These are phyloP conservation scores for Aphanomyces astaci DNA, from an alignment of 352 stramenopile genomes.

Conservation along the genomic window DNA sequence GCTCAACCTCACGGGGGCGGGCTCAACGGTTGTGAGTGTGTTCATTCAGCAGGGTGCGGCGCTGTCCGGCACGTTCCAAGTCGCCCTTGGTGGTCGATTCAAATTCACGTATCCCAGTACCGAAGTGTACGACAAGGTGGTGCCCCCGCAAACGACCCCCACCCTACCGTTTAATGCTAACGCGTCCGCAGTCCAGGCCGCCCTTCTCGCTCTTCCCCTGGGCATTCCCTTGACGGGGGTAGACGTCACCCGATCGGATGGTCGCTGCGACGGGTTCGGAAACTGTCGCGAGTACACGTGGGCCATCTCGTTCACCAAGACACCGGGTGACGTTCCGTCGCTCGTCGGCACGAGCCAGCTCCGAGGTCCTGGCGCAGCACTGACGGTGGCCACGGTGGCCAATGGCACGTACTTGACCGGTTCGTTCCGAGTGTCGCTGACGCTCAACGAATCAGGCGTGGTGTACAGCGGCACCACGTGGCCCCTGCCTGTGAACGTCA, in stretches of 20 bases:
- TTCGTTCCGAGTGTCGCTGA: constrained; percentile 44
- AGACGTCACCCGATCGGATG: constrained; percentile 30
- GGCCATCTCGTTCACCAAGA: constrained; percentile 55
- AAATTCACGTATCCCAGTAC: constrained; percentile 39
- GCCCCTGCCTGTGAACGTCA: constrained; percentile 62
- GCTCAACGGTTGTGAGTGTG: constrained; percentile 29
- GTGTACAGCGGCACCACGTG: constrained; percentile 47
- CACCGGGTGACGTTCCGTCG: constrained; percentile 49
- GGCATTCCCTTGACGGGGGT: constrained; percentile 30
- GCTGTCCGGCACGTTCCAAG: constrained; percentile 37
- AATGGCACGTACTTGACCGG: constrained; percentile 73
- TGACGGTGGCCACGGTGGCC: constrained; percentile 37
- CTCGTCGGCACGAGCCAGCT: constrained; percentile 38
- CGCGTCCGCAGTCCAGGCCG: constrained; percentile 26
- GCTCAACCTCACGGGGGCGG: constrained; percentile 47
- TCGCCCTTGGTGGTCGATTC: constrained; percentile 55
- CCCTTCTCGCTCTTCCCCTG: constrained; percentile 34
- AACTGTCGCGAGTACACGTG: constrained; percentile 64
- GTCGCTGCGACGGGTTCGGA: constrained; percentile 49
- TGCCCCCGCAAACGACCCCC: constrained; percentile 39
- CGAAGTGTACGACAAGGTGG: constrained; percentile 37
- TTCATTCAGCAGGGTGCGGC: constrained; percentile 44
- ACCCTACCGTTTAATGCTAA: constrained; percentile 37
- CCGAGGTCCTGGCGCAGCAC: constrained; percentile 28
- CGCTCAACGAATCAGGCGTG: constrained; percentile 40